phyloP scores from a whole-genome alignment of 768 basidiomycete species.

The Pleurotus cornucopiae region DNA sequence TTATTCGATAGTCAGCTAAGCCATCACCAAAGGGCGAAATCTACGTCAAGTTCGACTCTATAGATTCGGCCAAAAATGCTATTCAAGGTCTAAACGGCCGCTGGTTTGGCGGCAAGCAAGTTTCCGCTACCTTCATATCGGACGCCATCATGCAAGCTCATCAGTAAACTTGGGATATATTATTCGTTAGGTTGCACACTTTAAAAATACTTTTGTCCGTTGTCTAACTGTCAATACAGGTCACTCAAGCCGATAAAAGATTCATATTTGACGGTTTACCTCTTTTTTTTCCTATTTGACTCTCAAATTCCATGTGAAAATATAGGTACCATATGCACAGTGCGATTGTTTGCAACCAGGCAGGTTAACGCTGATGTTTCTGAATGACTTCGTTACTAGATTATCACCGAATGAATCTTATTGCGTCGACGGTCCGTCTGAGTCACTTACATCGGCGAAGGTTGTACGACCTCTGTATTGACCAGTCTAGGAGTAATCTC shows the following conservation, averaged over 20 bases:
- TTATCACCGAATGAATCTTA: slow-evolving; percentile 6
- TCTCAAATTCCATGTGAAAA: slow-evolving; percentile 1
- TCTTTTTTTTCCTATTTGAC: not conserved
- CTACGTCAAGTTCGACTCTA: slow-evolving; percentile 83
- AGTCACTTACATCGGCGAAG: not conserved
- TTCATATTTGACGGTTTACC: slow-evolving; percentile 4
- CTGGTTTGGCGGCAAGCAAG: slow-evolving; percentile 93
- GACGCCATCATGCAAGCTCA: slow-evolving; percentile 94
- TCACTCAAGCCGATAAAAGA: slow-evolving; percentile 6
- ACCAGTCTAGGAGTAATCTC: not conserved
- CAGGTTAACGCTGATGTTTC: slow-evolving; percentile 11
- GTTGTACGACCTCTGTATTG: not conserved
- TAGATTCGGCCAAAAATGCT: slow-evolving; percentile 80
- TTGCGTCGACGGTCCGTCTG: slow-evolving; percentile 2
- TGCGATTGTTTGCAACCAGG: slow-evolving; percentile 3
- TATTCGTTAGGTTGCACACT: slow-evolving; percentile 24
- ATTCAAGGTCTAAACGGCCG: slow-evolving; percentile 90
- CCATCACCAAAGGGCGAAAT: slow-evolving; percentile 79
- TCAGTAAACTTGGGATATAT: slow-evolving; percentile 44
- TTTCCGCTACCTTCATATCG: slow-evolving; percentile 84
- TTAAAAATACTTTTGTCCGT: slow-evolving; percentile 20
- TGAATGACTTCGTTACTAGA: slow-evolving; percentile 10
- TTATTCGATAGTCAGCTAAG: slow-evolving; percentile 8
- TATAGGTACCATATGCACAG: slow-evolving; percentile 4
- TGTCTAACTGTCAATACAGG: not conserved